Evolutionary conservation across 805 yeast genomes (phyloP).

Genomic region (Saccharomycopsis sp.): DNA sequence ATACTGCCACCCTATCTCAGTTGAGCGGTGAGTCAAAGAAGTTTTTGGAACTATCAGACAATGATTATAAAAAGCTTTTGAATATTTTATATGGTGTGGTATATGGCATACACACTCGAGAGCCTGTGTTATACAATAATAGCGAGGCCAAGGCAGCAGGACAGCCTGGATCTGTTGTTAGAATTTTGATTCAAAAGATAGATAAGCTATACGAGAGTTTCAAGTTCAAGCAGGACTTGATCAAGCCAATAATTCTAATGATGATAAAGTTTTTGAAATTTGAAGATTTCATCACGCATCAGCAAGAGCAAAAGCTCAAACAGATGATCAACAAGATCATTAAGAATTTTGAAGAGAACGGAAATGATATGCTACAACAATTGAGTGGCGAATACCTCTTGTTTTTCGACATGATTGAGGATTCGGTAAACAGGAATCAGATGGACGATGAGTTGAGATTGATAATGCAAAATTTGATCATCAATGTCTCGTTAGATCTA

Average conservation of each 20-base stretch:
- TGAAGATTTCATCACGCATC: constrained; percentile 1
- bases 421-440: constrained; percentile 27
- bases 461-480: constrained; percentile 19
- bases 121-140: constrained; percentile 19
- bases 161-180: constrained; percentile 11
- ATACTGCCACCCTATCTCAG: not conserved
- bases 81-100: constrained; percentile 35
- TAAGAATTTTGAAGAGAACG: not conserved
- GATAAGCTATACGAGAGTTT: constrained; percentile 15
- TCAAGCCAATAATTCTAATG: constrained; percentile 5
- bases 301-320: constrained; percentile 21
- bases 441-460: constrained; percentile 25
- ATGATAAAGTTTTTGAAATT: constrained; percentile 6
- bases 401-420: constrained; percentile 20
- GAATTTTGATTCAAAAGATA: constrained; percentile 10
- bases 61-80: constrained; percentile 27
- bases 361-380: not conserved
- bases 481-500: constrained; percentile 18
- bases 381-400: constrained; percentile 1
- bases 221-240: not conserved
- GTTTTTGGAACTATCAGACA: constrained; percentile 27
- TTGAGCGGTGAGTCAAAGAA: constrained; percentile 28
- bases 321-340: constrained; percentile 14
- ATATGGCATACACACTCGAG: constrained; percentile 18
- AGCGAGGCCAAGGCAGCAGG: constrained; percentile 4